Evolutionary conservation across 495 filamentous ascomycete genomes (phyloP), one percentile per base, ranked within the genome.

Genomic region (Trichoderma virens): DNA sequence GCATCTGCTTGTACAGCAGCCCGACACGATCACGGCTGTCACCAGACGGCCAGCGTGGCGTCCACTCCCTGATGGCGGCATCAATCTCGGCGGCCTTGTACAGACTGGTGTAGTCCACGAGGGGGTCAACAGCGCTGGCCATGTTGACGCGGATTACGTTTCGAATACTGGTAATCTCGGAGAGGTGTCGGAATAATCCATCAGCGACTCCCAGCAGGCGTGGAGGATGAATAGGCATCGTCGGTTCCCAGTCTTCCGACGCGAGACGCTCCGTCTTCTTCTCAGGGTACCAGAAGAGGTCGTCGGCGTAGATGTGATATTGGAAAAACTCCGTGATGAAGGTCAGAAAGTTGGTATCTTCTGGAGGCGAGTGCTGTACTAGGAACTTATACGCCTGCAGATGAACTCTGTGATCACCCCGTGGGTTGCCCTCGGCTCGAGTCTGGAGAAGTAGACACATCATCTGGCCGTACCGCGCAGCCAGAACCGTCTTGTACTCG

Each of bases 271-370:
- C 76, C 14, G 82, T 76, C 2, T 77, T 80, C 20, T 80, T 76
- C 65, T 79, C 80, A 69, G 86, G 84, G 23, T 88, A 78, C 39
- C 85, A 85, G 31, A 93, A 91, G 62, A 96, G 80, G 43, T 92
- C 87, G 70, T 90, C 90, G 31, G 88, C 89, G 64, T 90, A 86
- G 67, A 92, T 89, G 75, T 95, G 90, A 69, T 95, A 96, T 73
- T 91, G 88, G 77, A 96, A 95, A 79, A 96, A 95, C 73, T 96
- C 92, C 73, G 90, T 83, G 67, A 97, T 89, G 71, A 97, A 96
- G 66, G 86, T 85, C 20, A 85, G 76, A 70, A 92, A 91, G 32
- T 86, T 82, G 43, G 85, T 79, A 62, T 91, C 71, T 72, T 83
- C 66, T 67, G 85, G 77, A 70, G 83, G 78, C 75, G 86, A 78